Percentiles rank a stretch among this genome's conserved stretches.
Evolutionary conservation across 805 yeast species (phyloP).

Genomic region (Saccharomycopsis sp.): DNA sequence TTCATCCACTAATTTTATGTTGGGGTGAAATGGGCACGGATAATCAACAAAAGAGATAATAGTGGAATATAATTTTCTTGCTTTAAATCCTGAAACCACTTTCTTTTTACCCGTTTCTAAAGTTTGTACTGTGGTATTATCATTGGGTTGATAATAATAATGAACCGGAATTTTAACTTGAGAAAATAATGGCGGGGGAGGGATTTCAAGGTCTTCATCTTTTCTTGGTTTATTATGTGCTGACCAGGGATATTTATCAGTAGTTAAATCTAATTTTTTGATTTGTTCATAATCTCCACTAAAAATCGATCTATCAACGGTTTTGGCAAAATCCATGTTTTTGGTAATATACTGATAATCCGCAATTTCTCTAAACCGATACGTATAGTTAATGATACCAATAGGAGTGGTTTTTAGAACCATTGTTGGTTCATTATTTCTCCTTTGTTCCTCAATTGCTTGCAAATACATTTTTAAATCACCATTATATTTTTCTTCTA

Average conservation of each 20-base stretch:
- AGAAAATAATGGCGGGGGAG: slow-evolving; percentile 84
- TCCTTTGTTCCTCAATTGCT: background rate
- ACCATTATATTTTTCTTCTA: slow-evolving; percentile 13
- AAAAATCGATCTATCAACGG: slow-evolving; percentile 31
- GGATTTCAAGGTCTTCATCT: slow-evolving; percentile 41
- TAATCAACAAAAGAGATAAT: slow-evolving; percentile 21
- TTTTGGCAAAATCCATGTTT: slow-evolving; percentile 39
- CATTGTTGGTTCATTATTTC: slow-evolving; percentile 28
- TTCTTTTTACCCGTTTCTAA: slow-evolving; percentile 38
- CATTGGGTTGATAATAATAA: slow-evolving; percentile 70
- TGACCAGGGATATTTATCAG: slow-evolving; percentile 15
- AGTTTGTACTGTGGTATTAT: slow-evolving; percentile 41
- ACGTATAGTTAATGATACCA: slow-evolving; percentile 57
- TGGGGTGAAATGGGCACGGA: background rate
- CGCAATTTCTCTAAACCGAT: slow-evolving; percentile 73
- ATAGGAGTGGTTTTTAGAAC: slow-evolving; percentile 43
- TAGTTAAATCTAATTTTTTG: slow-evolving; percentile 26
- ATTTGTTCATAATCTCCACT: slow-evolving; percentile 33
- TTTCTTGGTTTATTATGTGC: slow-evolving; percentile 8
- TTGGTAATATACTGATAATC: slow-evolving; percentile 73
- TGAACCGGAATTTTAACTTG: slow-evolving; percentile 65
- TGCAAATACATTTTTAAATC: slow-evolving; percentile 11
- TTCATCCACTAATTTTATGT: background rate
- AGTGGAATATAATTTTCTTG: slow-evolving; percentile 42
- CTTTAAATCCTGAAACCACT: slow-evolving; percentile 34